Evolutionary conservation across 495 filamentous ascomycete genomes (phyloP).

Genomic region (Aspergillus cavernicola): DNA sequence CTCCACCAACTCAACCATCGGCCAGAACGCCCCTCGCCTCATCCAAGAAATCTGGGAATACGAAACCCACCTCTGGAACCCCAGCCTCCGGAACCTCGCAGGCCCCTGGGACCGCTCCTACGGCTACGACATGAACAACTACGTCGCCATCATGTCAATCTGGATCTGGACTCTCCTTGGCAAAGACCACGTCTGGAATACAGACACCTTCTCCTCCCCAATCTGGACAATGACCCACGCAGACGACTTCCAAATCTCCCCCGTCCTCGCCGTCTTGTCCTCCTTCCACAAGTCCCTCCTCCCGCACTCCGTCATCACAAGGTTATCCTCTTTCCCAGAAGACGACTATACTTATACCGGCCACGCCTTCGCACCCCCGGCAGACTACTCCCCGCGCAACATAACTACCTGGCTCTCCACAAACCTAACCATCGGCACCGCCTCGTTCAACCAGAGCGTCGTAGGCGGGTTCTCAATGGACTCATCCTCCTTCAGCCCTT

Average conservation of each 20-base stretch:
- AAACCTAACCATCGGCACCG: constrained; percentile 38
- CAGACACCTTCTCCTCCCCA: constrained; percentile 20
- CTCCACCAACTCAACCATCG: constrained; percentile 8
- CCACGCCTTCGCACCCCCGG: constrained; percentile 36
- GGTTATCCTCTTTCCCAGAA: constrained; percentile 29
- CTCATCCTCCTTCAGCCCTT: constrained; percentile 33
- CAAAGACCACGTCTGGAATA: constrained; percentile 12
- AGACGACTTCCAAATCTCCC: constrained; percentile 37
- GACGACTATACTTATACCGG: constrained; percentile 33
- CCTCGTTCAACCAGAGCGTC: constrained; percentile 33
- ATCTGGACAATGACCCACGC: constrained; percentile 33
- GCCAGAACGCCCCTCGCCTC: background rate
- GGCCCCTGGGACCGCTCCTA: constrained; percentile 44
- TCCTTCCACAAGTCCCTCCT: constrained; percentile 27
- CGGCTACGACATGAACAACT: constrained; percentile 42
- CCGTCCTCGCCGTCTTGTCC: constrained; percentile 30
- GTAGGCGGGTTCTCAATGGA: constrained; percentile 34
- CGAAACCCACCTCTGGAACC: constrained; percentile 27
- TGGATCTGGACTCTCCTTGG: constrained; percentile 37
- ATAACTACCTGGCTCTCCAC: constrained; percentile 36
- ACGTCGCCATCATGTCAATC: constrained; percentile 32
- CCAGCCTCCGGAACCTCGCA: constrained; percentile 36
- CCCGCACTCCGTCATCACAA: constrained; percentile 10
- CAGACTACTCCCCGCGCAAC: constrained; percentile 36
- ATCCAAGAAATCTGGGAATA: constrained; percentile 8